Base-by-base conservation (phyloP, 2,329 filamentous ascomycete species). In the Paraconiothyrium brasiliense region DNA sequence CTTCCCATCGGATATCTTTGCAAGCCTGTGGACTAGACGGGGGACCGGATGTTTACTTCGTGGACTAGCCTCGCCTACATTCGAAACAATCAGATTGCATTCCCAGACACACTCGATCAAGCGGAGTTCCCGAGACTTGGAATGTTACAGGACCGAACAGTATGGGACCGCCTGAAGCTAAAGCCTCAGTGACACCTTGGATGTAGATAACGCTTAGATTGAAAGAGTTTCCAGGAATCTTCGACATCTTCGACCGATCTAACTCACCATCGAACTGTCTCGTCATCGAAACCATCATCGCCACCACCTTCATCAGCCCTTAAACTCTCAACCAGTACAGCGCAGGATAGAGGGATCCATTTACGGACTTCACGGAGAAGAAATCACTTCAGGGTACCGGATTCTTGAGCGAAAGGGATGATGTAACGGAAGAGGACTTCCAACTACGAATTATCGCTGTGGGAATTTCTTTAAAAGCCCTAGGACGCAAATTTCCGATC, bases 1-100 rank as follows among this genome's bases (percentile, higher is more conserved):
- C 57, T 22, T 54, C 58, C 20, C 13, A 20, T 60, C 24, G 22
- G 49, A 16, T 57, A 52, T 32, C 57, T 60, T 24, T 60, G 58
- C 39, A 48, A 58, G 22, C 7, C 44, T 46, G 5, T 57, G 9
- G 20, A 57, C 24, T 56, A 52, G 58, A 16, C 4, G 3, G 58
- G 20, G 52, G 34, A 20, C 20, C 20, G 48, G 20, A 34, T 4
- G 32, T 34, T 1, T 13, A 4, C 3, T 24, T 37, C 11, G 7
- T 39, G 20, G 32, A 22, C 24, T 27, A 50, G 44, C 57, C 30
- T 16, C 57, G 7, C 41, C 44, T 32, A 1, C n/a, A 7, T 35
- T 22, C 22, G 58, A 52, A 51, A 22, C 56, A 35, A 52, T 60
- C 54, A 41, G 37, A 7, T 13, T 60, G 6, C 10, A n/a, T 20